Base-by-base conservation (phyloP, 306 rosid species). In the Fragaria nilgerrensis region DNA sequence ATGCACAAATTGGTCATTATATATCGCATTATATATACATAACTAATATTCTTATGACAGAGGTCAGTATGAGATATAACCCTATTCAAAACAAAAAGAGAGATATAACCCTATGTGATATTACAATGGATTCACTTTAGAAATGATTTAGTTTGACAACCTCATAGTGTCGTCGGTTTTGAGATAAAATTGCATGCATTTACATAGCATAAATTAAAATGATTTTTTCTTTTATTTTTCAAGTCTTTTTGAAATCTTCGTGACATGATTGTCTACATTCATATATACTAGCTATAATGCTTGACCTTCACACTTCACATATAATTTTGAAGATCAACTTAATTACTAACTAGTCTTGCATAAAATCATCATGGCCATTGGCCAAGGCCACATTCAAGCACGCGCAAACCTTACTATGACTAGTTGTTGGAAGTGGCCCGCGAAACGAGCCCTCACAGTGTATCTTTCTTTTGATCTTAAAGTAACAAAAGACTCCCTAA, bases 401-500 rank as follows among this genome's bases (percentile, higher is more conserved):
- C 37, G 65, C 65, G 22, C 25, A 67, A 73, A 73, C n/a, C 68
- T 68, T 72, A 66, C 47, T 4, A 69, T 48, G 79, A 80, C 48
- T 50, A 43, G 82, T 76, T 79, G 79, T 76, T 79, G 82, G 73
- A 70, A 37, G 63, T 73, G 45, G 45, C 12, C 45, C 45, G 89
- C 84, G 85, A 75, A 68, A 77, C 73, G 81, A 79, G 79, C 68
- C 84, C 68, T 87, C 82, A 75, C 84, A 82, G 89, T 58, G 85
- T 53, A 79, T 65, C 7, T 65, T 82, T 88, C 87, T 91, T 80
- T 89, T 74, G 79, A 91, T 94, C 94, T 81, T 89, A 93, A 91
- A 91, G 98, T 82, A 82, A 86, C 61, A 86, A 91, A 87, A 85
- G 92, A 86, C 49, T 22, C 22, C 49, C 52, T 61, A 29, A 16